phyloP scores from a whole-genome alignment of 148 eudicot genomes.

The Rhododendron henanense region DNA sequence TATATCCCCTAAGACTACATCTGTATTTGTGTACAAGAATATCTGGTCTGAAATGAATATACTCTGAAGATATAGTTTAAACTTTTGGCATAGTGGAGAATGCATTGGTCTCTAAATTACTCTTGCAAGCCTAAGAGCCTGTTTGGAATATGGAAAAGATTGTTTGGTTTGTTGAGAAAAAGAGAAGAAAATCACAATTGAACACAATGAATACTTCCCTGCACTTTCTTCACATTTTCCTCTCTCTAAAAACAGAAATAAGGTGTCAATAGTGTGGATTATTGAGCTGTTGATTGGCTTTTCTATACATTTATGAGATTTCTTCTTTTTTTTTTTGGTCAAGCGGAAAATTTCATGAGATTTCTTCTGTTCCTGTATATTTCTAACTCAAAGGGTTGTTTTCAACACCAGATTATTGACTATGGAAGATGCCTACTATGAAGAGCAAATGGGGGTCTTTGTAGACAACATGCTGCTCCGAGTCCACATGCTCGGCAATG shows the following conservation, averaged over 20 bases:
- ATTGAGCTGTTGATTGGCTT: not conserved
- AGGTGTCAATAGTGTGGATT: not conserved
- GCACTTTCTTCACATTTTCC: not conserved
- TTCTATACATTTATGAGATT: not conserved
- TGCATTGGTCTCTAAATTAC: not conserved
- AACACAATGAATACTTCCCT: not conserved
- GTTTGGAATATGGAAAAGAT: not conserved
- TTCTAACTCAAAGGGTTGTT: not conserved
- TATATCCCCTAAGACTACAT: not conserved
- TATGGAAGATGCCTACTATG: slow-evolving; percentile 66
- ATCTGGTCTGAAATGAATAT: not conserved
- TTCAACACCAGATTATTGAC: slow-evolving; percentile 48
- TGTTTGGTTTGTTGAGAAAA: not conserved
- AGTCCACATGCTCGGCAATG: slow-evolving; percentile 68
- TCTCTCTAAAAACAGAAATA: not conserved
- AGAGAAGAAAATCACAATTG: not conserved
- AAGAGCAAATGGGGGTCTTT: slow-evolving; percentile 37
- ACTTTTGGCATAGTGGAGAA: not conserved
- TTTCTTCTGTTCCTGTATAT: not conserved
- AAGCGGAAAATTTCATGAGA: not conserved
- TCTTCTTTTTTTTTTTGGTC: not conserved
- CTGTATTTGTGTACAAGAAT: not conserved
- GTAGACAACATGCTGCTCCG: slow-evolving; percentile 55
- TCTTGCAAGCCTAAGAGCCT: not conserved
- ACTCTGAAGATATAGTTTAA: not conserved